Evolutionary conservation across 345 rosid species (phyloP).

Genomic region (Euphorbia pulcherrima): DNA sequence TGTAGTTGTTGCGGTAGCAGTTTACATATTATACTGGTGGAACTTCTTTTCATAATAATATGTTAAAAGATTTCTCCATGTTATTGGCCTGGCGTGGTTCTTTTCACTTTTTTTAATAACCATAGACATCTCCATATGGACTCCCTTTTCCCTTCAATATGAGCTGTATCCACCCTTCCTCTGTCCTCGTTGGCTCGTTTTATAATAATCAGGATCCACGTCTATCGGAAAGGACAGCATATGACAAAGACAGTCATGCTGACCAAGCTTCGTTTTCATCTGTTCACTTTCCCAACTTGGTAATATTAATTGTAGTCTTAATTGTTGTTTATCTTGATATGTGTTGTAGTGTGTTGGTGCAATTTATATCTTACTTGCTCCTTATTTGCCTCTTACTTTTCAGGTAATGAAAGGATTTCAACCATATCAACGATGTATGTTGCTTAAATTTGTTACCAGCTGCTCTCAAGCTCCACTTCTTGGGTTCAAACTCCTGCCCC

Average conservation of each 20-base stretch:
- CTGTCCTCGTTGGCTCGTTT: neutral
- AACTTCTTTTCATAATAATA: neutral
- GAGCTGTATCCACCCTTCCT: neutral
- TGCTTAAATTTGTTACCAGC: slow-evolving; percentile 96
- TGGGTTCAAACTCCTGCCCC: slow-evolving; percentile 91
- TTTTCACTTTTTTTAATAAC: neutral
- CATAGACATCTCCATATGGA: neutral
- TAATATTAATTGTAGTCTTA: neutral
- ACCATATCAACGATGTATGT: slow-evolving; percentile 82
- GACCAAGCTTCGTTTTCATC: neutral
- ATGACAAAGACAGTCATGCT: neutral
- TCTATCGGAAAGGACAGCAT: neutral
- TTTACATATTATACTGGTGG: neutral
- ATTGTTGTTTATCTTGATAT: neutral
- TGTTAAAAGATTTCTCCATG: neutral
- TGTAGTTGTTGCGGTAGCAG: neutral
- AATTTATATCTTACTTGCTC: neutral
- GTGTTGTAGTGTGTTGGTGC: neutral
- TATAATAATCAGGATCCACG: neutral
- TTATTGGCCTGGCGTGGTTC: neutral
- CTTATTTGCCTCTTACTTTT: neutral
- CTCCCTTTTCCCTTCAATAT: neutral
- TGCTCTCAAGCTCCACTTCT: slow-evolving; percentile 94
- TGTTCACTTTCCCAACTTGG: neutral
- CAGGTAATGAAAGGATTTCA: slow-evolving; percentile 84